These are phyloP conservation scores for Eucalyptus sp. DNA, from an alignment of 345 rosid genomes.

Conservation along the genomic window DNA sequence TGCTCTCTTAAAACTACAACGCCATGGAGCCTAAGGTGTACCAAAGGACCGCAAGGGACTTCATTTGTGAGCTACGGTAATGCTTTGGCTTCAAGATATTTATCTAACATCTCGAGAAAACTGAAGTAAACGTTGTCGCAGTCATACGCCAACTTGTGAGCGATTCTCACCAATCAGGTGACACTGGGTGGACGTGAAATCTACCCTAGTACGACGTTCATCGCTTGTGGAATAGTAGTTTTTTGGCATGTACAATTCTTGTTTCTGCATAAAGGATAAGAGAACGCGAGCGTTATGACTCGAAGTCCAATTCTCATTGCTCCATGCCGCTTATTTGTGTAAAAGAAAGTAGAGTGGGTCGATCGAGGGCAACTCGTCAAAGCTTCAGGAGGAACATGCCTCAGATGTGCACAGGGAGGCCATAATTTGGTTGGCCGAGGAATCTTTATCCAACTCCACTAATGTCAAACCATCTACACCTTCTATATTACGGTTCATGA, in stretches of 20 bases:
- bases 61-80: not conserved
- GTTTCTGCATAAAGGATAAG: not conserved
- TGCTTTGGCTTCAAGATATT: not conserved
- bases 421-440: not conserved
- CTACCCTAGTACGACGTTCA: not conserved
- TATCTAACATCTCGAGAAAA: not conserved
- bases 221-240: not conserved
- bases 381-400: not conserved
- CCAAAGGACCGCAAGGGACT: not conserved
- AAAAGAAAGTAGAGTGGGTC: not conserved
- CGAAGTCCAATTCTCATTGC: not conserved
- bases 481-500: not conserved
- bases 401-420: not conserved
- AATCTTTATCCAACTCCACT: not conserved
- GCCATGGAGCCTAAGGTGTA: not conserved
- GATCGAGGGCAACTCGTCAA: not conserved
- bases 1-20: not conserved
- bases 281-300: not conserved
- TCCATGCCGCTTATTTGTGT: not conserved
- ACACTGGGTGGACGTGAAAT: not conserved
- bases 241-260: not conserved
- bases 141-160: fast-evolving
- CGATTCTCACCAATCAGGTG: not conserved
- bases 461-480: not conserved
- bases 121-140: not conserved